Evolutionary conservation across 805 yeast genomes (phyloP), one percentile per base, ranked within the genome.

Genomic region (Barnettozyma populi): DNA sequence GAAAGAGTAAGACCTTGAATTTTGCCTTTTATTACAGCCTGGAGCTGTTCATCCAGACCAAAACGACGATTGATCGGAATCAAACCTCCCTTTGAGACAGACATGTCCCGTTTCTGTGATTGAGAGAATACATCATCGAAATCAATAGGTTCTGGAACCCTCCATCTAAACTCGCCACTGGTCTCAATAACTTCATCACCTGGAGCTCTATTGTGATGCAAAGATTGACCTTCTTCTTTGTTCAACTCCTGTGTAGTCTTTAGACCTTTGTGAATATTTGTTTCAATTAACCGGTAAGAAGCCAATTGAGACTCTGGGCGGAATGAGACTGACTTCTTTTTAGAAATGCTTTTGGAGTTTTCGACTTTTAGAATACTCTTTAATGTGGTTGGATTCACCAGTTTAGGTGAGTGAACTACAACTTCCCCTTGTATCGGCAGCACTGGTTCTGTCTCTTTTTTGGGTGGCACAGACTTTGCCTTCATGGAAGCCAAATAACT

Each of bases 21-120:
- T 21, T n/a, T 34, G 19, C 16, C 29, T 2, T 19, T 31, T 8
- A 20, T 2, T 20, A 29, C 10, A 7, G 2, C 16, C n/a, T 18
- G 18, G 14, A 29, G 8, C 9, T 35, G 29, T 18, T 36, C 18
- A 7, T 35, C n/a, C 38, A 36, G 18, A 21, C 29, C 34, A 11
- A 21, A 13, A 14, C 38, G 37, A n/a, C 3, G 23, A 14, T 23
- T 25, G 13, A 38, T 13, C 11, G 41, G 36, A 21, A 43, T 37
- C 14, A 7, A 24, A n/a, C 50, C 47, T 24, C 46, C 46, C 35
- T 41, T 43, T 9, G 43, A n/a, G 5, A 5, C n/a, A 16, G 50
- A 23, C 24, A 38, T 10, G 9, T 43, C 47, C 8, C 8, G 3
- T 20, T 10, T 6, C 21, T 35, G 36, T 16, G 13, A 16, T 8